A percentile compares a stretch with the other conserved stretches of the same genome.
Conservation (phyloP, 2,329 filamentous ascomycete genomes). For the Bipolaris victoriae region DNA sequence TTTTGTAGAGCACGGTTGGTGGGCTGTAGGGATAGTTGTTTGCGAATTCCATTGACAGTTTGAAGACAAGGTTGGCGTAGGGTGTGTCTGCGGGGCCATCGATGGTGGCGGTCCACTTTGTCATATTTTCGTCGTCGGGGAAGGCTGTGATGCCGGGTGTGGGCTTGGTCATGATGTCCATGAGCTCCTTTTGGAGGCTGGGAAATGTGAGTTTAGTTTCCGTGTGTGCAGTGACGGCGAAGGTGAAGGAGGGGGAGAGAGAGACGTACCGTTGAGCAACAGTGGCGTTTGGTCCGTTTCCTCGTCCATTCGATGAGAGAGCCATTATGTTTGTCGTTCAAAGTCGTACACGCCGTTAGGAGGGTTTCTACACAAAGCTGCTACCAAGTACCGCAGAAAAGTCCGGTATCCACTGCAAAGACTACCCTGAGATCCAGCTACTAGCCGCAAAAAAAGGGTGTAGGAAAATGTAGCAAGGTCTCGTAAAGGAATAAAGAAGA, state of each 20-base stretch:
- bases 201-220: constrained; percentile 10
- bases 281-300: constrained; percentile 50
- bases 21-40: constrained; percentile 91
- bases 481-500: not conserved
- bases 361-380: not conserved
- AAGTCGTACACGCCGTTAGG: not conserved
- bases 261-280: constrained; percentile 55
- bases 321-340: constrained; percentile 28
- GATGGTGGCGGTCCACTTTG: constrained; percentile 90
- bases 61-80: constrained; percentile 86
- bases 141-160: constrained; percentile 95
- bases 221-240: constrained; percentile 11
- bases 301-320: constrained; percentile 28
- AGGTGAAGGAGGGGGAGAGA: not conserved
- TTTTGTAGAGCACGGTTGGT: constrained; percentile 94
- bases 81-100: constrained; percentile 89
- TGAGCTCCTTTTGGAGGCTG: constrained; percentile 94
- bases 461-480: not conserved
- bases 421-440: not conserved
- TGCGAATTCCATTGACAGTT: constrained; percentile 90
- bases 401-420: not conserved
- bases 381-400: not conserved
- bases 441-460: not conserved
- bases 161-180: constrained; percentile 96
- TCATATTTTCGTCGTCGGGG: constrained; percentile 86